These are phyloP conservation scores for Oxytropis ochrocephala DNA, from an alignment of 306 rosid genomes.

Conservation along the genomic window DNA sequence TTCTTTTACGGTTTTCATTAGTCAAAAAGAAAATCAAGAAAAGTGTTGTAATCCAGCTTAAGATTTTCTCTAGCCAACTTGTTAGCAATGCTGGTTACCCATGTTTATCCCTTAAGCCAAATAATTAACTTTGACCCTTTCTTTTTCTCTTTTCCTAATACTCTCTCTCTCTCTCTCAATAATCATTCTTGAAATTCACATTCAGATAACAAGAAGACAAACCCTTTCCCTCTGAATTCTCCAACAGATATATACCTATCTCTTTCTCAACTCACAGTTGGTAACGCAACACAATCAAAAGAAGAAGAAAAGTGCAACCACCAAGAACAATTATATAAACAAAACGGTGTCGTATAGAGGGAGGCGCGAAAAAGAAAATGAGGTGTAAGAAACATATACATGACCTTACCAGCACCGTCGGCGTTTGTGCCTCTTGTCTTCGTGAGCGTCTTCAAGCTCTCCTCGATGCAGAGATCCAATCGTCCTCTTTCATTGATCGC, in stretches of 20 bases:
- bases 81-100: conserved; percentile 13
- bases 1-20: neutral
- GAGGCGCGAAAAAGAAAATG: conserved; percentile 25
- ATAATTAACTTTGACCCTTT: conserved; percentile 18
- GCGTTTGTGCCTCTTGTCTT: conserved; percentile 88
- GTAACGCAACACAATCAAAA: neutral
- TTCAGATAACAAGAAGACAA: conserved; percentile 37
- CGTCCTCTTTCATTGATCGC: neutral
- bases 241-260: conserved; percentile 19
- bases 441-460: conserved; percentile 58
- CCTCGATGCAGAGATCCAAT: conserved; percentile 49
- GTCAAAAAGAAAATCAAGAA: too few species aligned
- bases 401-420: conserved; percentile 62
- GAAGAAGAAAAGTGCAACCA: neutral
- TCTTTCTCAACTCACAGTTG: neutral
- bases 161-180: neutral
- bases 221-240: conserved; percentile 21
- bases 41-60: conserved; percentile 11
- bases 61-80: neutral
- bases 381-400: conserved; percentile 71
- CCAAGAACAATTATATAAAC: neutral
- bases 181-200: conserved; percentile 12
- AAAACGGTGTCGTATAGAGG: conserved; percentile 9
- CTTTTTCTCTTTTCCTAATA: neutral
- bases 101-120: conserved; percentile 12